Conservation (phyloP, 148 eudicot genomes). For the Rhododendron ovatum region DNA sequence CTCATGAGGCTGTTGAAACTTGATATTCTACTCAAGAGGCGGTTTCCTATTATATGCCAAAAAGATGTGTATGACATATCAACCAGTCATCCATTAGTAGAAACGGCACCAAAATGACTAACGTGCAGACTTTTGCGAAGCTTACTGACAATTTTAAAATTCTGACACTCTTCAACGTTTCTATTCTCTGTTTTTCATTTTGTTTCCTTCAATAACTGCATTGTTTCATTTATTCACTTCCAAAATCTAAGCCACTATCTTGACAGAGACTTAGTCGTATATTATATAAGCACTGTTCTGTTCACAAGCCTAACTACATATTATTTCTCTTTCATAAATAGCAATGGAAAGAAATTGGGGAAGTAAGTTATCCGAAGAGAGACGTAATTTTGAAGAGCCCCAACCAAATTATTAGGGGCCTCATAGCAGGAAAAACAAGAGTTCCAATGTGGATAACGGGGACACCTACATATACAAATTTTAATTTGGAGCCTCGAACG, state of each 20-base stretch:
- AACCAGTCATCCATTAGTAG: neutral
- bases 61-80: neutral
- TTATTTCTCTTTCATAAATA: neutral
- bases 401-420: neutral
- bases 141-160: neutral
- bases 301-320: neutral
- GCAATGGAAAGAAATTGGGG: neutral
- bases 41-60: conserved; percentile 43
- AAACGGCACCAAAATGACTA: neutral
- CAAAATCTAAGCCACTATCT: neutral
- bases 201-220: too few species aligned
- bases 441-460: too few species aligned
- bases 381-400: neutral
- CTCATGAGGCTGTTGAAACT: conserved; percentile 86
- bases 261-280: neutral
- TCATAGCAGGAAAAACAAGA: too few species aligned
- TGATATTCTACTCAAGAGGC: conserved; percentile 63
- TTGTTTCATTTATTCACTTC: too few species aligned
- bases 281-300: neutral
- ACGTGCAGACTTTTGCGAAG: too few species aligned
- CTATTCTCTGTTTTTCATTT: too few species aligned
- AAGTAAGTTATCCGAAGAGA: neutral
- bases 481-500: too few species aligned
- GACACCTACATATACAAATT: too few species aligned
- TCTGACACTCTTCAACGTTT: neutral